Percentiles rank a stretch among this genome's conserved stretches.
These are phyloP conservation scores for Zymoseptoria passerinii DNA, from an alignment of 2,329 filamentous ascomycete species.

Conservation along the genomic window DNA sequence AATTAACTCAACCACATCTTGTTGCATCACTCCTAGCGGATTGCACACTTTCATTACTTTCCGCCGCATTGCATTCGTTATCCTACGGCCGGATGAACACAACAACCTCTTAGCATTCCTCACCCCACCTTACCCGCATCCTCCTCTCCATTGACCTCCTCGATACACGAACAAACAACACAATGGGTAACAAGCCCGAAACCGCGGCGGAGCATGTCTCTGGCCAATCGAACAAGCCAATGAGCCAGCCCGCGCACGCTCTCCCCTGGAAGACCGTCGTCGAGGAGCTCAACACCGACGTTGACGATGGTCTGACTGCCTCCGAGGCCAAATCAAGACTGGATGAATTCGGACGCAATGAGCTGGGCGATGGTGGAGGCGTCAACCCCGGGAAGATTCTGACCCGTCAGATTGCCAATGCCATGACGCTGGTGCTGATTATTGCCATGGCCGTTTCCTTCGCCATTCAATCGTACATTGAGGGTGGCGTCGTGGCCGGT, in stretches of 20 bases:
- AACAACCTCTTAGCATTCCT: not conserved
- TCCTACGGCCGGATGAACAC: not conserved
- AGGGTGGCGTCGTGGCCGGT: constrained; percentile 39
- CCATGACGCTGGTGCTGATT: constrained; percentile 38
- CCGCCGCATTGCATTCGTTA: not conserved
- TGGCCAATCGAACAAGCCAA: constrained; percentile 35
- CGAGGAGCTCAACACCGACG: constrained; percentile 51
- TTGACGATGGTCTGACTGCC: constrained; percentile 59
- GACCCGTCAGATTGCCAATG: constrained; percentile 63
- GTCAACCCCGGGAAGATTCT: constrained; percentile 65
- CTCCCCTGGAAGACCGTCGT: constrained; percentile 46
- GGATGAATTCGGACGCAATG: constrained; percentile 55
- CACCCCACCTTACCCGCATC: not conserved
- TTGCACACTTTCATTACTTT: not conserved
- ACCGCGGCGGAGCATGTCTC: not conserved
- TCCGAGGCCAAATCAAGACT: constrained; percentile 53
- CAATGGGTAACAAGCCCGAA: not conserved
- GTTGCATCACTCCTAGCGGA: not conserved
- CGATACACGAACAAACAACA: not conserved
- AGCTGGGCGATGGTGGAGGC: constrained; percentile 60
- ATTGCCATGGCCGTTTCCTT: constrained; percentile 41
- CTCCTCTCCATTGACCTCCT: not conserved
- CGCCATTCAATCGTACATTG: constrained; percentile 39
- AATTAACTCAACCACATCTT: not conserved
- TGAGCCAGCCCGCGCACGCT: constrained; percentile 56